Conservation (phyloP, 306 rosid genomes). For the Quercus mongolica region DNA sequence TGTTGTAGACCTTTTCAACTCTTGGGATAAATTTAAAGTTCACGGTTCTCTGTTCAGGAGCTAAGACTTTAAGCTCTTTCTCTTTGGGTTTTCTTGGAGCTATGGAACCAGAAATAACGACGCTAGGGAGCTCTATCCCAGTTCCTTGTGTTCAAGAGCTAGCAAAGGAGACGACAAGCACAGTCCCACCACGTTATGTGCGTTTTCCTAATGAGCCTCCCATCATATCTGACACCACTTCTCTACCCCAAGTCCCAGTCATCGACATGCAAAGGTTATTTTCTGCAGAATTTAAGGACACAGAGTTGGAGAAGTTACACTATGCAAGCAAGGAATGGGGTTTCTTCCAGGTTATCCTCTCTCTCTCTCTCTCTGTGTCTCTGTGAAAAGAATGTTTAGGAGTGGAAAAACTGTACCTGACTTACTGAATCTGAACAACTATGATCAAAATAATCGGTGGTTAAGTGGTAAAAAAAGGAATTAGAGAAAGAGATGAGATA, state of each 20-base stretch:
- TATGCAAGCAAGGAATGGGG: conserved; percentile 55
- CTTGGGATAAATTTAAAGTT: too few species aligned
- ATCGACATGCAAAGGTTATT: conserved; percentile 1
- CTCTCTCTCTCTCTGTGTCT: too few species aligned
- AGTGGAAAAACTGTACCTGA: too few species aligned
- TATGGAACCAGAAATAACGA: not conserved
- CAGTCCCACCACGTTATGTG: not conserved
- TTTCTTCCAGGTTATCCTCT: conserved; percentile 42
- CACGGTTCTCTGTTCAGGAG: too few species aligned
- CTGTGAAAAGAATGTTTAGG: too few species aligned
- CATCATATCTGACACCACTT: not conserved
- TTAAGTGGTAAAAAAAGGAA: too few species aligned
- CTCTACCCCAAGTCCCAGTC: not conserved
- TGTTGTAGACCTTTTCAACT: too few species aligned
- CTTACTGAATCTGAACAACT: too few species aligned
- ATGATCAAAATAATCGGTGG: too few species aligned
- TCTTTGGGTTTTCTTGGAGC: not conserved
- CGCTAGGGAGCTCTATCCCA: not conserved
- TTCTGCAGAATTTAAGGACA: conserved; percentile 1
- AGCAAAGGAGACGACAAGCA: not conserved
- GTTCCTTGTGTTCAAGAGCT: not conserved
- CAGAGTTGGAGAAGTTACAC: conserved; percentile 34
- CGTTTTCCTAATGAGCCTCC: not conserved
- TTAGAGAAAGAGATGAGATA: too few species aligned
- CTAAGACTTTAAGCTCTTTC: too few species aligned